Conservation (phyloP, 2,329 filamentous ascomycete genomes). For the Keithomyces neogunnii region DNA sequence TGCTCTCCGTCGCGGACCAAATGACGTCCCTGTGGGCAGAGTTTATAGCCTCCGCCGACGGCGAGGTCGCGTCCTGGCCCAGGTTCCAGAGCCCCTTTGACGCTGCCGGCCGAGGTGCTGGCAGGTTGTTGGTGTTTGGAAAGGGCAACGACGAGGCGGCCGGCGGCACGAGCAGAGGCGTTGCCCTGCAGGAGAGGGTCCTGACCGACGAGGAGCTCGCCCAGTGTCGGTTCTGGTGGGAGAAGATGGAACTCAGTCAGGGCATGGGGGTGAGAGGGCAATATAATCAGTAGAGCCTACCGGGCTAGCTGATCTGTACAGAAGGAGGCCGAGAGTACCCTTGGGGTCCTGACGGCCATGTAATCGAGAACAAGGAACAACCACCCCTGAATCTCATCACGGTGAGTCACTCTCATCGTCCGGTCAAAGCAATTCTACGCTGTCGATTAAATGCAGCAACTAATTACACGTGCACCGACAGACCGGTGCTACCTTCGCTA, state of each 20-base stretch:
- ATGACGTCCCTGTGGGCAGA: constrained; percentile 36
- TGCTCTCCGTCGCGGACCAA: constrained; percentile 26
- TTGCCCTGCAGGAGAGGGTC: constrained; percentile 31
- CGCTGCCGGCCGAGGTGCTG: constrained; percentile 17
- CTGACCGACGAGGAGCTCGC: constrained; percentile 35
- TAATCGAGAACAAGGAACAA: too few relatives aligned
- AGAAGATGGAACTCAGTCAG: constrained; percentile 29
- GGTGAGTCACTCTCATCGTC: too few relatives aligned
- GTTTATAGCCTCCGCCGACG: constrained; percentile 22
- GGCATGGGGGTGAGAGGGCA: constrained; percentile 10
- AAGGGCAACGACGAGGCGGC: constrained; percentile 48
- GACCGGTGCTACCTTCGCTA: not conserved
- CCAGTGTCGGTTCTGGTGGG: constrained; percentile 55
- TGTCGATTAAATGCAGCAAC: not conserved
- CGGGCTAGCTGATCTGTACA: too few relatives aligned
- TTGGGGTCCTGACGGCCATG: too few relatives aligned
- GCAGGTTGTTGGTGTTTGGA: constrained; percentile 45
- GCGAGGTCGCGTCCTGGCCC: constrained; percentile 27
- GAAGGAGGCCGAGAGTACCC: too few relatives aligned
- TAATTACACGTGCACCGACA: not conserved
- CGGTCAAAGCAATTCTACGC: not conserved
- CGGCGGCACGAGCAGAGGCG: constrained; percentile 28
- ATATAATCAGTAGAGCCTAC: not conserved
- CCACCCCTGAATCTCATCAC: too few relatives aligned
- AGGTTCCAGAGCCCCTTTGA: constrained; percentile 32